Evolutionary conservation across 1,139 yeast species (phyloP), one percentile per base, ranked within the genome.

Genomic region (Hyphopichia buzzinii): DNA sequence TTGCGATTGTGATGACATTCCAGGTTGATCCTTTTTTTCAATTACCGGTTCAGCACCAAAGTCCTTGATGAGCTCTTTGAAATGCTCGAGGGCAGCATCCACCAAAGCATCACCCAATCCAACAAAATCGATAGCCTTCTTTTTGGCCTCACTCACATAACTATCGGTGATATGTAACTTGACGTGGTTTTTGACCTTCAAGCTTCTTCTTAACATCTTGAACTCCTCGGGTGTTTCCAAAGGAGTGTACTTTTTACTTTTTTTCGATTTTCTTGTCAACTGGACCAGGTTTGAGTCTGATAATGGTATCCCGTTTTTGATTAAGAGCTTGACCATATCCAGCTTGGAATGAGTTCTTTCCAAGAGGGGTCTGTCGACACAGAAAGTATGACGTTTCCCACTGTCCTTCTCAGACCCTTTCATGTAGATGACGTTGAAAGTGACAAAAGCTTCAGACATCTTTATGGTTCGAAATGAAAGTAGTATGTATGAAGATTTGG

Each of bases 151-250:
- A 23, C 13, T 29, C 14, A 7, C 21, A 8, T 43, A 36, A 23
- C 37, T 36, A 39, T 62, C 69, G 34, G 47, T 48, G 35, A 65
- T 50, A 19, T 52, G 44, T 42, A 67, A 54, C 41, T 56, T 59
- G 24, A 67, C 50, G 38, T 60, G 66, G 38, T 58, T 65, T 49
- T 71, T 71, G n/a, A 70, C 76, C 40, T 62, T 58, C 45, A 71
- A 59, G 35, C 79, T 73, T 42, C 82, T 63, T 24, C 54, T 50
- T 40, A 78, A 56, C 12, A 72, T 59, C 43, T 59, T 67, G 50
- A 72, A 77, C 43, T 77, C 81, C 10, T 60, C 59, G 2, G 40
- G 48, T 4, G 61, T 36, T 27, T 63, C 66, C 48, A 78, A 60
- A 8, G 58, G 45, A 4, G 75, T 71, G 45, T 59, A 77, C 14